Percentiles rank a stretch among this genome's conserved stretches.
phyloP scores from a whole-genome alignment of 1,284 basidiomycete genomes.

The Cystobasidium sp. region DNA sequence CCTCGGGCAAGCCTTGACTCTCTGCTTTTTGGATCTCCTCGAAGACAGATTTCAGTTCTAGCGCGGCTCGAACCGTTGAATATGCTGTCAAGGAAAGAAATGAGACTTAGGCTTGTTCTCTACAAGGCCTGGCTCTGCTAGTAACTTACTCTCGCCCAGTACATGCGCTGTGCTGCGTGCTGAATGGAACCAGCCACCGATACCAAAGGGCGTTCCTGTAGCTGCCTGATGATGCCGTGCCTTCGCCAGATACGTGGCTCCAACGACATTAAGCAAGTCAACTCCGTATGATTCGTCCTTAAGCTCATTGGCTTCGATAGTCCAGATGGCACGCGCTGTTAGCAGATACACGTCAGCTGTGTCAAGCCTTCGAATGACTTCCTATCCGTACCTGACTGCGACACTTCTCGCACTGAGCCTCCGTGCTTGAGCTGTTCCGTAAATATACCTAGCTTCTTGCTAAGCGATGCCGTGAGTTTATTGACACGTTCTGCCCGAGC shows the following conservation, averaged over 20 bases:
- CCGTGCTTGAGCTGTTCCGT: slow-evolving; percentile 73
- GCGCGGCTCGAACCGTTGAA: slow-evolving; percentile 76
- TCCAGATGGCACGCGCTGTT: slow-evolving; percentile 53
- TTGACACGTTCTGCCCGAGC: slow-evolving; percentile 76
- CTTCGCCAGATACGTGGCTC: slow-evolving; percentile 84
- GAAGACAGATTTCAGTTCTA: slow-evolving; percentile 92
- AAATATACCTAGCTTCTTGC: slow-evolving; percentile 87
- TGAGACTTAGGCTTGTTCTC: slow-evolving; percentile 58
- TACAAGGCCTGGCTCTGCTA: slow-evolving; percentile 68
- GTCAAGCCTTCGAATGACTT: too few species aligned
- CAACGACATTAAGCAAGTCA: slow-evolving; percentile 88
- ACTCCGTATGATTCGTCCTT: slow-evolving; percentile 90
- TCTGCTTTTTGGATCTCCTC: slow-evolving; percentile 93
- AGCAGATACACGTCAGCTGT: background rate
- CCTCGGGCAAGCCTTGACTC: slow-evolving; percentile 80
- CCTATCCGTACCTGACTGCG: slow-evolving; percentile 30
- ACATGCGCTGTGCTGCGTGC: slow-evolving; percentile 92
- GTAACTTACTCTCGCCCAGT: slow-evolving; percentile 65
- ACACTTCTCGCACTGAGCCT: slow-evolving; percentile 48
- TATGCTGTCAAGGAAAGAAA: slow-evolving; percentile 11
- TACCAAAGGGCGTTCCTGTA: slow-evolving; percentile 71
- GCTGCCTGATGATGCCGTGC: slow-evolving; percentile 76
- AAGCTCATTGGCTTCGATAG: slow-evolving; percentile 65
- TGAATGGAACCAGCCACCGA: slow-evolving; percentile 90
- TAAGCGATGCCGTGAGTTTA: slow-evolving; percentile 80